Evolutionary conservation across 1,139 yeast genomes (phyloP).

Genomic region (Candida mesenterica): DNA sequence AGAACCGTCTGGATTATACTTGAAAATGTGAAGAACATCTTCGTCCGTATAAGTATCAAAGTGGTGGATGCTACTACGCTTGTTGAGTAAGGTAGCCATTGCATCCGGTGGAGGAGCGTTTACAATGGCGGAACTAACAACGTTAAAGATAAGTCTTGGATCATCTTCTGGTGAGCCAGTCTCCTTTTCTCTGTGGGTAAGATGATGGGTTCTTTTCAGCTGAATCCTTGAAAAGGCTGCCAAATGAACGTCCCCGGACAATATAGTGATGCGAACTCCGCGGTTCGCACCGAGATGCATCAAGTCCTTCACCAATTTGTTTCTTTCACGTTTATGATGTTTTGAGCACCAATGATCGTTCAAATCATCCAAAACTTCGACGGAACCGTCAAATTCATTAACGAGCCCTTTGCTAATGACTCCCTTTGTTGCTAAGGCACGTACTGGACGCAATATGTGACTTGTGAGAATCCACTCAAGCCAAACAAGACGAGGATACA

Average conservation of each 20-base stretch:
- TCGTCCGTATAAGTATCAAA: constrained; percentile 67
- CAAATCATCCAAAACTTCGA: constrained; percentile 87
- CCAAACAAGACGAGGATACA: constrained; percentile 92
- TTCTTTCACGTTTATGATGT: constrained; percentile 78
- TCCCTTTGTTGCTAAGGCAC: constrained; percentile 67
- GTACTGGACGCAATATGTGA: constrained; percentile 59
- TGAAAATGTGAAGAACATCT: constrained; percentile 74
- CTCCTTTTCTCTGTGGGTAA: constrained; percentile 35
- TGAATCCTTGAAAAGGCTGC: constrained; percentile 79
- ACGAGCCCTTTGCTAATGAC: constrained; percentile 66
- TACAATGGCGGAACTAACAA: constrained; percentile 84
- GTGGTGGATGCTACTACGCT: constrained; percentile 67
- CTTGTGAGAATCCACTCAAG: constrained; percentile 72
- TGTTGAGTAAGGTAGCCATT: constrained; percentile 68
- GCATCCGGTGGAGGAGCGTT: constrained; percentile 92
- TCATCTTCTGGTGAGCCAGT: constrained; percentile 62
- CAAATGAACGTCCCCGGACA: constrained; percentile 92
- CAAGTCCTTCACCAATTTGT: constrained; percentile 53
- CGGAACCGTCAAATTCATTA: constrained; percentile 87
- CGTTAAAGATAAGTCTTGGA: constrained; percentile 75
- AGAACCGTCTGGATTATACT: constrained; percentile 57
- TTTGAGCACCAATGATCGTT: constrained; percentile 96
- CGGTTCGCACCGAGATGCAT: constrained; percentile 61
- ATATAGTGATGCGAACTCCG: constrained; percentile 74
- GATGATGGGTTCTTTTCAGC: constrained; percentile 51